Evolutionary conservation across 768 basidiomycete genomes (phyloP).

Genomic region (Lepiota venenata): DNA sequence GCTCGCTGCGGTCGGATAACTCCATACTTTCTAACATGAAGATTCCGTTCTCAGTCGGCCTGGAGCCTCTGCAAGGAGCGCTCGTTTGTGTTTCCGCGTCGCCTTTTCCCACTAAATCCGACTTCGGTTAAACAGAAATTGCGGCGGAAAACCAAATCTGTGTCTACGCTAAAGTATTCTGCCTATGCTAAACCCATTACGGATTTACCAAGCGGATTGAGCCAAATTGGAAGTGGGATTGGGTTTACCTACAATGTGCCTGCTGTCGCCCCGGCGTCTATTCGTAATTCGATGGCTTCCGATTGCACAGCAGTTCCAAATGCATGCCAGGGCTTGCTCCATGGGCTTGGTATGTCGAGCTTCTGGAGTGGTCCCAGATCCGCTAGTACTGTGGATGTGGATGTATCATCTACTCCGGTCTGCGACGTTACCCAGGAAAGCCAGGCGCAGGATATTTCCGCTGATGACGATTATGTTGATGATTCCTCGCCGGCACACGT

Average conservation of each 20-base stretch:
- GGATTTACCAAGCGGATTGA: slow-evolving; percentile 41
- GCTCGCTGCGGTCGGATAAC: slow-evolving; percentile 8
- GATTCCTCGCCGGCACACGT: neutral
- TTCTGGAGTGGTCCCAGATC: slow-evolving; percentile 14
- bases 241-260: slow-evolving; percentile 43
- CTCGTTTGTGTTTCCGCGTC: slow-evolving; percentile 27
- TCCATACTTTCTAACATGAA: slow-evolving; percentile 19
- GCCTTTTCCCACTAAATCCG: slow-evolving; percentile 28
- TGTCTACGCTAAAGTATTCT: slow-evolving; percentile 28
- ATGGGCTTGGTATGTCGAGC: slow-evolving; percentile 15
- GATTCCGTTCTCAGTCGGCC: slow-evolving; percentile 22
- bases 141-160: slow-evolving; percentile 24
- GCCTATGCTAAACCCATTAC: slow-evolving; percentile 22
- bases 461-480: neutral
- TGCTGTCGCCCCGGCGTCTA: slow-evolving; percentile 5
- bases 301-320: slow-evolving; percentile 21
- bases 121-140: slow-evolving; percentile 37
- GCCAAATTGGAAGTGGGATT: slow-evolving; percentile 50
- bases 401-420: neutral
- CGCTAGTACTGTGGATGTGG: neutral
- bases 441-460: neutral
- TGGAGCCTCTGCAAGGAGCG: slow-evolving; percentile 37
- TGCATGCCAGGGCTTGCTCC: slow-evolving; percentile 21
- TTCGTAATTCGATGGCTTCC: slow-evolving; percentile 24
- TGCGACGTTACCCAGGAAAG: neutral